Conservation (phyloP, 2,329 filamentous ascomycete genomes). For the Stagonosporopsis vannaccii region DNA sequence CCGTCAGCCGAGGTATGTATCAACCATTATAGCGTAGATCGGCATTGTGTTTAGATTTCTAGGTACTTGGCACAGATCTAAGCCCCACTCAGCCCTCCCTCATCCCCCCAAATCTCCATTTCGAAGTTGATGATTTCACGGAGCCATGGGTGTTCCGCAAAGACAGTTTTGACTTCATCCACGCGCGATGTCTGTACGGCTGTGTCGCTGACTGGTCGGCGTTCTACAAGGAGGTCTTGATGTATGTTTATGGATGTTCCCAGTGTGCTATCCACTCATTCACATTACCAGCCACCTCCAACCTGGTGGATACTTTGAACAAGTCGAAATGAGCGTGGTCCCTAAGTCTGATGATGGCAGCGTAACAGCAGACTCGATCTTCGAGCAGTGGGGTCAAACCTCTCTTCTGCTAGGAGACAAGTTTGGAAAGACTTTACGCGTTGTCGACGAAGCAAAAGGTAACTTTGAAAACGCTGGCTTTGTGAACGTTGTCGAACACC, state of each 20-base stretch:
- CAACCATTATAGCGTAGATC: neutral
- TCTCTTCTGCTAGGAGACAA: slow-evolving; percentile 38
- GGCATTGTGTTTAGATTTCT: neutral
- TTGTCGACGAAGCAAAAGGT: slow-evolving; percentile 49
- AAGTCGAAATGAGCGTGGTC: slow-evolving; percentile 35
- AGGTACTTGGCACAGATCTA: slow-evolving; percentile 48
- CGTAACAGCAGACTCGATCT: slow-evolving; percentile 25
- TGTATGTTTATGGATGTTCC: slow-evolving; percentile 23
- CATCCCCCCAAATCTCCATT: slow-evolving; percentile 42
- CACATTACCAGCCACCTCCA: slow-evolving; percentile 26
- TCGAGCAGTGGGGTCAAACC: slow-evolving; percentile 36
- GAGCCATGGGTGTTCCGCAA: slow-evolving; percentile 40
- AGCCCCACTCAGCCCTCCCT: slow-evolving; percentile 50
- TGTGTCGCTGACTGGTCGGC: slow-evolving; percentile 32
- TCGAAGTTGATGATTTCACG: slow-evolving; percentile 45
- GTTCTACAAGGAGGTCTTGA: slow-evolving; percentile 29
- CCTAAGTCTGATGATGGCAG: slow-evolving; percentile 40
- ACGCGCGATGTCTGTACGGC: slow-evolving; percentile 28
- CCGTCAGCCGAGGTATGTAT: slow-evolving; percentile 40
- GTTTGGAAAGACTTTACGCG: slow-evolving; percentile 46
- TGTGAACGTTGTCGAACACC: slow-evolving; percentile 57
- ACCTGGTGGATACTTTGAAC: slow-evolving; percentile 43
- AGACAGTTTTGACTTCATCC: slow-evolving; percentile 34
- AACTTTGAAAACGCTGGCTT: slow-evolving; percentile 63
- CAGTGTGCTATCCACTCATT: neutral